Evolutionary conservation across 2,329 filamentous ascomycete genomes (phyloP), one percentile per base, ranked within the genome.

Genomic region (Nigrospora oryzae): DNA sequence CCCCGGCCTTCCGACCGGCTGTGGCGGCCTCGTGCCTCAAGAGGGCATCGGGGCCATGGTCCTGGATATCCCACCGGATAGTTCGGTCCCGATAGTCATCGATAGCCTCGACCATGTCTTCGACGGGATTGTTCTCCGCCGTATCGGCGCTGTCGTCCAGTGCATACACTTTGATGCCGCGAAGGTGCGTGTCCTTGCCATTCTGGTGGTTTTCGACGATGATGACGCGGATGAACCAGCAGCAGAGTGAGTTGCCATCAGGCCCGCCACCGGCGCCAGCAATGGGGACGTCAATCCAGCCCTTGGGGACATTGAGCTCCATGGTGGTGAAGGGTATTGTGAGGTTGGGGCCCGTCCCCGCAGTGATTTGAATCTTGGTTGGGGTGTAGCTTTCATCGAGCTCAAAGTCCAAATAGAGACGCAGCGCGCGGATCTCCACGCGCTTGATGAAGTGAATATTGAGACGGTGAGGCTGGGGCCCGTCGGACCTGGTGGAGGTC

Each of bases 131-230:
- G 41, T 61, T 60, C 36, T 66, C 61, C 3, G 62, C 59, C 4
- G 63, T 67, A 13, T 65, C 62, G 4, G 62, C 66, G 14, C 65
- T 66, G 12, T 69, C 66, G 48, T 77, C 75, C 28, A 77, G 66
- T 1, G 77, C 77, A 53, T 80, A 98, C 11, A 97, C 84, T 68
- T 95, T 94, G 63, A 98, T 77, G 2, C 89, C 91, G 14, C 93
- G 78, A 19, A 98, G 77, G 70, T 98, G 93, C n/a, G 93, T 98
- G 62, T 98, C 93, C 63, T 98, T 98, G 51, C 93, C 93, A 63
- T 98, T 98, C 67, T 98, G 93, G 63, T 98, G 93, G 60, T 98
- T 98, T 68, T 97, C 93, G 42, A 91, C 77, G 40, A 98, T 84
- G 53, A 86, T 83, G 58, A 97, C 83, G 63, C 97, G 90, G 28